phyloP scores from a whole-genome alignment of 148 eudicot species.

The Silene latifolia region DNA sequence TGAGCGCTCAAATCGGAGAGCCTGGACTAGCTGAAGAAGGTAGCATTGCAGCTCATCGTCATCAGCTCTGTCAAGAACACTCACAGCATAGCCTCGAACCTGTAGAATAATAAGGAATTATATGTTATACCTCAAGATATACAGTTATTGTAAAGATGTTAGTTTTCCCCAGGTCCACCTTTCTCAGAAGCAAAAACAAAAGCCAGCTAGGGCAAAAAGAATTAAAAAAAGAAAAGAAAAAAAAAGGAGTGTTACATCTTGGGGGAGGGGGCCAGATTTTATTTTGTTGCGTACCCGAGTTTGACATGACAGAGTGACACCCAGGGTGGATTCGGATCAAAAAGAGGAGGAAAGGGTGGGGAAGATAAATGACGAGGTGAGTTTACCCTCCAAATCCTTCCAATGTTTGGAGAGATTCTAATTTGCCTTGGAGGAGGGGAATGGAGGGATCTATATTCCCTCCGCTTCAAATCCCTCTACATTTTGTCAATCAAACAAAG shows the following conservation, averaged over 20 bases:
- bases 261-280: background rate
- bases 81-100: constrained; percentile 98
- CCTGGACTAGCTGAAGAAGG: constrained; percentile 96
- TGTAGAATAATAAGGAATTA: constrained; percentile 29
- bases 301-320: too few species aligned
- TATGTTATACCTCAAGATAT: background rate
- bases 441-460: too few species aligned
- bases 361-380: too few species aligned
- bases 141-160: background rate
- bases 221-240: too few species aligned
- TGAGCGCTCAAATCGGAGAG: constrained; percentile 97
- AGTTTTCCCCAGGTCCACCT: background rate
- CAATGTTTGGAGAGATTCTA: too few species aligned
- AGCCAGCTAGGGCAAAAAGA: background rate
- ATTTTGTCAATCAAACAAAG: too few species aligned
- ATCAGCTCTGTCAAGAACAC: constrained; percentile 94
- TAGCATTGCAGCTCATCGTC: constrained; percentile 98
- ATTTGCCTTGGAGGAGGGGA: too few species aligned
- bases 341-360: too few species aligned
- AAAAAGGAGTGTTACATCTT: background rate
- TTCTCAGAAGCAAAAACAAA: background rate
- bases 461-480: too few species aligned
- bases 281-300: too few species aligned
- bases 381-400: too few species aligned
- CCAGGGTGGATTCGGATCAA: too few species aligned